Conservation (phyloP, 768 basidiomycete species). For the Boletus speciosus region DNA sequence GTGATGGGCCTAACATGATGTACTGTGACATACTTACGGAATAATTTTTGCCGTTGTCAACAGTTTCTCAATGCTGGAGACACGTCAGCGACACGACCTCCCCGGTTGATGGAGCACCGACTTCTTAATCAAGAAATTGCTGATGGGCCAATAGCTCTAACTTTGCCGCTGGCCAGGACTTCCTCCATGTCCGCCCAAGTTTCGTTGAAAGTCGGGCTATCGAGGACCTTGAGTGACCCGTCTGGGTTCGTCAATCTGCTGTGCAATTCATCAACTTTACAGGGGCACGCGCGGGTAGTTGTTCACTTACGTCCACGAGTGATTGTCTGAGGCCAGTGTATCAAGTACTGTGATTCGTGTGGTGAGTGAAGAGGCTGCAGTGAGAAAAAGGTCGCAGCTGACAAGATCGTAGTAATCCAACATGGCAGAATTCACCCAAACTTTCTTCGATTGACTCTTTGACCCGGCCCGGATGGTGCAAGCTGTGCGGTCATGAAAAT, state of each 20-base stretch:
- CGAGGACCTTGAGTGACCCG: background rate
- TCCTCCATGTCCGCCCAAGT: constrained; percentile 11
- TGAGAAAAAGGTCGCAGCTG: constrained; percentile 1
- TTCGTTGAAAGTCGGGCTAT: constrained; percentile 1
- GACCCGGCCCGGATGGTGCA: constrained; percentile 34
- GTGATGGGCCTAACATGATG: background rate
- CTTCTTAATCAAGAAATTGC: constrained; percentile 39
- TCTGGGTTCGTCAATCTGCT: background rate
- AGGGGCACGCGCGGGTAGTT: background rate
- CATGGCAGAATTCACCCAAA: constrained; percentile 33
- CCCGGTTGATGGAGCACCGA: background rate
- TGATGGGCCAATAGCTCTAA: constrained; percentile 36
- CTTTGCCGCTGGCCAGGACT: constrained; percentile 20
- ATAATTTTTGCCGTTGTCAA: constrained; percentile 46
- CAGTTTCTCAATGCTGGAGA: constrained; percentile 29
- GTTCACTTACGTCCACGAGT: background rate
- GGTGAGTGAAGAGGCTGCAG: background rate
- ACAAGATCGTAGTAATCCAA: constrained; percentile 49
- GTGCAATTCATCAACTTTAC: background rate
- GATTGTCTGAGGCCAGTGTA: constrained; percentile 5
- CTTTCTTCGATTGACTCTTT: constrained; percentile 41
- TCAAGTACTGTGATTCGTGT: background rate
- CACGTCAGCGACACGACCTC: background rate
- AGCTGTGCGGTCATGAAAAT: background rate
- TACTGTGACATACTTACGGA: constrained; percentile 31